Evolutionary conservation across 345 rosid genomes (phyloP), one percentile per base, ranked within the genome.

Genomic region (Brassica carinata): DNA sequence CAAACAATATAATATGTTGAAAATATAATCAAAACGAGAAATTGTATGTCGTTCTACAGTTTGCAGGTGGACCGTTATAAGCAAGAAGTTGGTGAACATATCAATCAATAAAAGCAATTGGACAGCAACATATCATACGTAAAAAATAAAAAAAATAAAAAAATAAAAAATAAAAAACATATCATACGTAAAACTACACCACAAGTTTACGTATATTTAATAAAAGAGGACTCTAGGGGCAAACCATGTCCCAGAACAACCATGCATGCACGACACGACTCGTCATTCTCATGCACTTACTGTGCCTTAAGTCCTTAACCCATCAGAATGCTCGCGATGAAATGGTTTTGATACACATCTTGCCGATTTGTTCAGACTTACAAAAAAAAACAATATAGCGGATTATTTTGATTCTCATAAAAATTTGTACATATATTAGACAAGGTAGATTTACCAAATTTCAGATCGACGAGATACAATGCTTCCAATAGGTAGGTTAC

Each of bases 191-290:
- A 27, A 11, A 72, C 45, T 5, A 78, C 17, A 73, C 36, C 43
- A 80, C 65, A 69, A 59, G 38, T n/a, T 57, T 69, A 26, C 69
- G 71, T 75, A 27, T 64, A 53, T 18, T 13, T 8, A 40, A 67
- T 79, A 66, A 58, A 30, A 67, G 62, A 67, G 17, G 34, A 48
- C n/a, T 43, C 64, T 14, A 73, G 71, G 72, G 9, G 51, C 73
- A 75, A 64, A 75, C 30, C 17, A 29, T 71, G 80, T 55, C 69
- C 66, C 83, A 68, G 69, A 74, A 75, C 66, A 74, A 51, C 79
- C 53, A 69, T 80, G 71, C 84, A 81, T 33, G 78, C 70, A 73
- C 27, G 84, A 76, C 15, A 73, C 17, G 84, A 81, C 17, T 81
- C 55, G 77, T 76, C 80, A 26, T 70, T 70, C 83, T 80, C 79